These are phyloP conservation scores for Taphrina confusa DNA, from an alignment of 1,139 yeast species.

Conservation along the genomic window DNA sequence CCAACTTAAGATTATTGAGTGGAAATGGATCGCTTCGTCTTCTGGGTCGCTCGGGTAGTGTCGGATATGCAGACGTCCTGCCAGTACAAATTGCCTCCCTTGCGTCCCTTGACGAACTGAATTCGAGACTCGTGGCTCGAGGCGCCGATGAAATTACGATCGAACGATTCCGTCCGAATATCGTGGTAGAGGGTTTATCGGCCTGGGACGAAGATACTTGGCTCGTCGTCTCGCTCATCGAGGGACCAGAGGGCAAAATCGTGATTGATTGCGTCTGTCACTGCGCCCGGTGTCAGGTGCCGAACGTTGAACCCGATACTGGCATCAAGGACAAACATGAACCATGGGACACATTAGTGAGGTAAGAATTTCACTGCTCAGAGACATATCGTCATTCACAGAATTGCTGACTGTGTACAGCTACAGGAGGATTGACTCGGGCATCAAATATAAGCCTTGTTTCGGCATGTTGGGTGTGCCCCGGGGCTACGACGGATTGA, in stretches of 20 bases:
- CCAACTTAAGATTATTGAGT: not conserved
- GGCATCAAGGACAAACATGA: slow-evolving; percentile 24
- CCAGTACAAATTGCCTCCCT: slow-evolving; percentile 25
- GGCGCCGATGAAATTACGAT: slow-evolving; percentile 12
- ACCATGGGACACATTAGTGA: slow-evolving; percentile 25
- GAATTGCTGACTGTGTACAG: not conserved
- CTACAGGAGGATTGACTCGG: slow-evolving; percentile 20
- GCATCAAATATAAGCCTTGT: slow-evolving; percentile 26
- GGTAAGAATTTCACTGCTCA: no score
- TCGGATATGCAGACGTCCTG: slow-evolving; percentile 28
- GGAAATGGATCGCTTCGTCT: slow-evolving; percentile 1
- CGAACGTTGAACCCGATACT: slow-evolving; percentile 26
- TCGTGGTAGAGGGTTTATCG: slow-evolving; percentile 23
- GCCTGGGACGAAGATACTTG: slow-evolving; percentile 34
- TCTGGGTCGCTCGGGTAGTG: slow-evolving; percentile 20
- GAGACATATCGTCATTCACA: no score
- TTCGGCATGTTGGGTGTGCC: slow-evolving; percentile 34
- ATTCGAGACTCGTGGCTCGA: not conserved
- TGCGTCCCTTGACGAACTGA: slow-evolving; percentile 20
- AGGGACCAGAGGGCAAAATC: slow-evolving; percentile 12
- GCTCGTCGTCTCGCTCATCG: slow-evolving; percentile 9
- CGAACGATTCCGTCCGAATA: slow-evolving; percentile 25
- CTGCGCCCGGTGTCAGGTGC: slow-evolving; percentile 29
- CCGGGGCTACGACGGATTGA: slow-evolving; percentile 3
- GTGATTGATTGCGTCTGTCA: slow-evolving; percentile 3